These are phyloP conservation scores for Populus deltoides DNA, from an alignment of 345 rosid genomes.

Conservation along the genomic window DNA sequence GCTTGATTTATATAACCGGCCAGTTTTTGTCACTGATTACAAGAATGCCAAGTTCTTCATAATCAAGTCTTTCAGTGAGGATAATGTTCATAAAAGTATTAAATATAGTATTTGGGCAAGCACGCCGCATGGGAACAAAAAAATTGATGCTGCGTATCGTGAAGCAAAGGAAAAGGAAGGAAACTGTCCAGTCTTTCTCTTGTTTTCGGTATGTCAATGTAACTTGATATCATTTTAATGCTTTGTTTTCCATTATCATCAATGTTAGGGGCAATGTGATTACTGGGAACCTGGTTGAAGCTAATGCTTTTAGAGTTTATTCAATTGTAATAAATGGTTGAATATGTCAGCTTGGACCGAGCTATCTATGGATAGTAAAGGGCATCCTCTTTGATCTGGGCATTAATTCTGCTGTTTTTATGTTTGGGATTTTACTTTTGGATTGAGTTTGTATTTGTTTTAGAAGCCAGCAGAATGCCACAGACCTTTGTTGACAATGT, in stretches of 20 bases:
- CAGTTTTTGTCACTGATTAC: constrained; percentile 52
- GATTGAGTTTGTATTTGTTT: background rate
- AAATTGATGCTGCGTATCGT: constrained; percentile 59
- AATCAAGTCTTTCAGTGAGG: constrained; percentile 79
- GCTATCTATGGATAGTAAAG: background rate
- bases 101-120: constrained; percentile 76
- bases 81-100: constrained; percentile 73
- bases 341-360: background rate
- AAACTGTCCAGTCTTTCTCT: constrained; percentile 55
- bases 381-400: background rate
- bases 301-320: background rate
- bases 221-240: background rate
- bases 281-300: background rate
- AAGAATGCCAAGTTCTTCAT: constrained; percentile 61
- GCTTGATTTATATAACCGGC: constrained; percentile 40
- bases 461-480: background rate
- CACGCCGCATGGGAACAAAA: constrained; percentile 73
- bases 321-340: constrained; percentile 1
- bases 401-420: background rate
- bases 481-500: background rate
- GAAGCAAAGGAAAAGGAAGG: constrained; percentile 52
- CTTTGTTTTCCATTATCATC: background rate
- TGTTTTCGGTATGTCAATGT: constrained; percentile 50
- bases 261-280: background rate
- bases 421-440: background rate